Base-by-base conservation (phyloP, 495 filamentous ascomycete species). In the Tetracladium setigerum region DNA sequence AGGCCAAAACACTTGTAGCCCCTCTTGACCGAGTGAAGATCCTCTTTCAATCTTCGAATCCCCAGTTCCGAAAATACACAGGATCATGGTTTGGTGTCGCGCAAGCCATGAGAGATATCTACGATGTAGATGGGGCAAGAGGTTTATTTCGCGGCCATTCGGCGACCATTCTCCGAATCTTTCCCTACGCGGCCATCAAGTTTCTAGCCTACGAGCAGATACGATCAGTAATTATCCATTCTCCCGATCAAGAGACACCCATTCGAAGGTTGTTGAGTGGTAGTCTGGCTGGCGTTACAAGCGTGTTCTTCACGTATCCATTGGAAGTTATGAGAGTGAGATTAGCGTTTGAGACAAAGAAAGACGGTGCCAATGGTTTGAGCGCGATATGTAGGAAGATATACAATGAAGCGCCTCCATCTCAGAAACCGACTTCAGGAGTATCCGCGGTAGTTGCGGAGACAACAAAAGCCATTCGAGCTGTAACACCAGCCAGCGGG, bases 11-110 rank as follows among this genome's bases (percentile, higher is more conserved):
- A 1, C 71, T 94, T 14, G 95, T 98, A 12, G 92, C 87, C 19
- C 92, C 92, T 30, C 86, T 98, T 45, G 92, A 98, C 69, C 83
- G 92, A 37, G 92, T 98, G 60, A 98, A 98, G 65, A 98, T 98
- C 62, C 84, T 98, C 41, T 97, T 98, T 71, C 92, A 98, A 67
- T 83, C 92, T 43, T 86, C 85, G 47, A 95, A 89, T 60, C 92
- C 92, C 4, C 84, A 94, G 55, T 98, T 95, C 62, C 73, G 82
- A 24, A 95, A 92, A 67, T 97, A 97, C 62, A 79, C 84, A 0
- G 86, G 89, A 34, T 86, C 80, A 31, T 96, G 89, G 87, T 72
- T 73, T 50, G 92, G 92, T 24, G 76, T 92, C 10, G 71, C 76
- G 4, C 66, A 70, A 30, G 91, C 92, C 8, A 82, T 97, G 54